Percentiles rank a stretch among this genome's conserved stretches.
These are phyloP conservation scores for Graphilbum sp. DNA, from an alignment of 2,329 filamentous ascomycete genomes.

Conservation along the genomic window DNA sequence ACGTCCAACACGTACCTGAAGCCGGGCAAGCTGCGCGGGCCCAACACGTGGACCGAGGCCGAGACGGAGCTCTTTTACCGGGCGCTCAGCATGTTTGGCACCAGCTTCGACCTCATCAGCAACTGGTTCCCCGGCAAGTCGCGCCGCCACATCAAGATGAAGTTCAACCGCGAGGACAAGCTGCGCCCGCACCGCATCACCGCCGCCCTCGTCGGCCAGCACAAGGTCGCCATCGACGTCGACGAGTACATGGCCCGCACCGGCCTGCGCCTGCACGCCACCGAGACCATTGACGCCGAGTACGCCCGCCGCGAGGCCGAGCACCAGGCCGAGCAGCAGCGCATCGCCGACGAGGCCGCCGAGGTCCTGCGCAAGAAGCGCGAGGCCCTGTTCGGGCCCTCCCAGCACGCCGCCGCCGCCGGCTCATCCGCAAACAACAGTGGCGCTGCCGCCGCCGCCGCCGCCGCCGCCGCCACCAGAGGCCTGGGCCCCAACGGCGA, in stretches of 20 bases:
- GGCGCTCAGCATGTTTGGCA: slow-evolving; percentile 60
- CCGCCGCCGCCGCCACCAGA: not conserved
- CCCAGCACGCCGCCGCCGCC: not conserved
- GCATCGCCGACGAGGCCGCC: slow-evolving; percentile 28
- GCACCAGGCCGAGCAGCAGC: slow-evolving; percentile 28
- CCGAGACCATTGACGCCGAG: slow-evolving; percentile 40
- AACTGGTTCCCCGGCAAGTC: slow-evolving; percentile 59
- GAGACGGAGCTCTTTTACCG: slow-evolving; percentile 64
- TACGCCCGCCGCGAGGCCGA: slow-evolving; percentile 24
- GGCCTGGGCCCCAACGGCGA: slow-evolving; percentile 3
- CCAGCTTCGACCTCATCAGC: slow-evolving; percentile 67
- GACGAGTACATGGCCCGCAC: slow-evolving; percentile 42
- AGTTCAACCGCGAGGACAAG: slow-evolving; percentile 67
- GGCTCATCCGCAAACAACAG: too few species aligned
- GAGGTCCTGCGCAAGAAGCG: slow-evolving; percentile 30
- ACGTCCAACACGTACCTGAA: slow-evolving; percentile 52
- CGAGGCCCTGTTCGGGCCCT: slow-evolving; percentile 27
- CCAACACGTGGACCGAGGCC: slow-evolving; percentile 53
- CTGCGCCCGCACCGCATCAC: slow-evolving; percentile 47
- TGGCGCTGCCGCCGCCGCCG: not conserved
- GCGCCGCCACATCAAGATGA: slow-evolving; percentile 61
- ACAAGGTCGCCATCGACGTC: slow-evolving; percentile 40
- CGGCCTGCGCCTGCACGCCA: slow-evolving; percentile 34
- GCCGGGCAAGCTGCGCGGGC: slow-evolving; percentile 42
- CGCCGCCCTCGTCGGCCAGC: slow-evolving; percentile 43